These are phyloP conservation scores for Pilaira anomala DNA, from an alignment of 192 early-diverging fungal species.

Conservation along the genomic window DNA sequence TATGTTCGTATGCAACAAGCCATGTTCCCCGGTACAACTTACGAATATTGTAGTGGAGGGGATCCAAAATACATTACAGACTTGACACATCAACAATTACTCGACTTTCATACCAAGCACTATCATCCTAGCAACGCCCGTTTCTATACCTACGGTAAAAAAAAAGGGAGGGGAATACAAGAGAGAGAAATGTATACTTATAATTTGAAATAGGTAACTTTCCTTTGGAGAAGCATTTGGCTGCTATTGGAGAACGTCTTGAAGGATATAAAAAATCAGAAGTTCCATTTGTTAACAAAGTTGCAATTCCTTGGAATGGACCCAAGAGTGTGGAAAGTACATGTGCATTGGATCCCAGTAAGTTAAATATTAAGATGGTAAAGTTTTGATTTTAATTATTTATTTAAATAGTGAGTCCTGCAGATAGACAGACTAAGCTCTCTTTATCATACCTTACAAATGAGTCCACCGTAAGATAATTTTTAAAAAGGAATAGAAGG, in stretches of 20 bases:
- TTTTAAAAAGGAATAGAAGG: neutral
- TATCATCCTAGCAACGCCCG: slow-evolving; percentile 94
- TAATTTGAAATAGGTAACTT: slow-evolving; percentile 64
- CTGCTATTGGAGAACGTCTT: slow-evolving; percentile 64
- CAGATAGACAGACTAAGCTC: slow-evolving; percentile 78
- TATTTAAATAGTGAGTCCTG: slow-evolving; percentile 49
- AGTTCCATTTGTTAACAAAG: slow-evolving; percentile 49
- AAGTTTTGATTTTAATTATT: neutral
- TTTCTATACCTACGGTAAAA: slow-evolving; percentile 83
- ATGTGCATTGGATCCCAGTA: slow-evolving; percentile 71
- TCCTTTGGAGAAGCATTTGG: slow-evolving; percentile 70
- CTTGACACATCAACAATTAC: slow-evolving; percentile 79
- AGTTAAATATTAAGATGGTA: too few species aligned
- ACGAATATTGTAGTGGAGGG: slow-evolving; percentile 82
- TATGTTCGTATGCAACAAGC: slow-evolving; percentile 71
- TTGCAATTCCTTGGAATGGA: slow-evolving; percentile 45
- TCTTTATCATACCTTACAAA: slow-evolving; percentile 74
- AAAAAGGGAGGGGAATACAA: neutral
- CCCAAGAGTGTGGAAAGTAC: slow-evolving; percentile 47
- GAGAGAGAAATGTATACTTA: neutral
- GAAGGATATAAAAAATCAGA: slow-evolving; percentile 47
- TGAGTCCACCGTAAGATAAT: slow-evolving; percentile 51
- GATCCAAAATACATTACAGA: slow-evolving; percentile 86
- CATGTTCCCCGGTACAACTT: slow-evolving; percentile 83
- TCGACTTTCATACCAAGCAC: slow-evolving; percentile 76